phyloP scores from a whole-genome alignment of 805 yeast genomes.

The Schizosaccharomyces cryophilus region DNA sequence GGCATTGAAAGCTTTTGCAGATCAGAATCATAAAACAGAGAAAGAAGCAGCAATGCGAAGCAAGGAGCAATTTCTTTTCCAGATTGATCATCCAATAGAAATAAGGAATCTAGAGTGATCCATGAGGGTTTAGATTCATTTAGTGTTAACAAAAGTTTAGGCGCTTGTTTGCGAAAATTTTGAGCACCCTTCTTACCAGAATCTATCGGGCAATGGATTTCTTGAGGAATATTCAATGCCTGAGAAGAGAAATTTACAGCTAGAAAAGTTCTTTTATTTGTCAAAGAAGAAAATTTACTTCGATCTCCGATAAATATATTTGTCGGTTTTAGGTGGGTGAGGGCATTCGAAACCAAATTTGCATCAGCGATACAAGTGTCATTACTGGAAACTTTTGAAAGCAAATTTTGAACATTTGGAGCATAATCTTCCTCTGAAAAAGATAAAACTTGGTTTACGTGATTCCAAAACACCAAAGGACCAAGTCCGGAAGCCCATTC shows the following conservation, averaged over 20 bases:
- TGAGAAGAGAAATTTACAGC: neutral
- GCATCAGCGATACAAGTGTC: neutral
- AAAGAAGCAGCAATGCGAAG: neutral
- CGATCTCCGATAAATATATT: neutral
- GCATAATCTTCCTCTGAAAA: neutral
- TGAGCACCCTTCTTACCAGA: neutral
- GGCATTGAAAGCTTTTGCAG: neutral
- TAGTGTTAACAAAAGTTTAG: neutral
- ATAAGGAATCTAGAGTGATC: neutral
- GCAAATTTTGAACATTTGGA: neutral
- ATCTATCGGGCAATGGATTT: neutral
- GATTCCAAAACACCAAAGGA: neutral
- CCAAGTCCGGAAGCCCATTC: constrained; percentile 30
- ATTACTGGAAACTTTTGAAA: neutral
- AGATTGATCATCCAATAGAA: neutral
- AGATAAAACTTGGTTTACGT: neutral
- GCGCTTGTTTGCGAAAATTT: neutral
- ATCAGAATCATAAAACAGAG: neutral
- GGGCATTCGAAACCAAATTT: too few relatives aligned
- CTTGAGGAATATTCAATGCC: neutral
- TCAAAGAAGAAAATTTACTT: neutral
- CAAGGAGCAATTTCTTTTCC: neutral
- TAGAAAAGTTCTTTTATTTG: neutral
- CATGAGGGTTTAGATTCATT: neutral
- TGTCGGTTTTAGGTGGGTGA: neutral